Evolutionary conservation across 1,139 yeast species (phyloP).

Genomic region (Geotrichum fermentans): DNA sequence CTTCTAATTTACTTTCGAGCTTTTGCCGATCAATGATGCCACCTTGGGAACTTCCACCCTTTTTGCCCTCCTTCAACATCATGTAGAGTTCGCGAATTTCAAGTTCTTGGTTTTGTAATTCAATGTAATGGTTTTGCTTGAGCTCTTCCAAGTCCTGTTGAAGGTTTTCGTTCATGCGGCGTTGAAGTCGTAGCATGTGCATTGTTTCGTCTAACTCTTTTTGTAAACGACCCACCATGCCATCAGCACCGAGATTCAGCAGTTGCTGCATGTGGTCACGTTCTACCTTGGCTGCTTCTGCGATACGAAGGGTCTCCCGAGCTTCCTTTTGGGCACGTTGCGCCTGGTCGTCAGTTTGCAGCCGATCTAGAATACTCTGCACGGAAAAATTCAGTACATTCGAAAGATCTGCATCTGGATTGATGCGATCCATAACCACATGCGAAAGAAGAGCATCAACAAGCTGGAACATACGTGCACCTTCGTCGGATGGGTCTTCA

Average conservation of each 20-base stretch:
- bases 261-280: constrained; percentile 72
- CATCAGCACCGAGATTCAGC: constrained; percentile 77
- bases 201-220: constrained; percentile 73
- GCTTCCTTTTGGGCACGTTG: constrained; percentile 71
- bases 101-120: constrained; percentile 80
- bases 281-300: constrained; percentile 81
- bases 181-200: constrained; percentile 58
- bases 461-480: constrained; percentile 66
- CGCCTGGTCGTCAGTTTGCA: constrained; percentile 88
- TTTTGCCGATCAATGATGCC: constrained; percentile 39
- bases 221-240: constrained; percentile 65
- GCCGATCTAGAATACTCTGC: constrained; percentile 68
- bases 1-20: constrained; percentile 46
- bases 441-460: constrained; percentile 81
- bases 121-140: constrained; percentile 63
- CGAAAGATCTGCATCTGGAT: constrained; percentile 58
- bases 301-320: constrained; percentile 57
- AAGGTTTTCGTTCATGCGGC: constrained; percentile 62
- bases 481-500: constrained; percentile 50
- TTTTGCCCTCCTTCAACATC: constrained; percentile 46
- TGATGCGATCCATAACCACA: constrained; percentile 53
- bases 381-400: constrained; percentile 80
- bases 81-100: constrained; percentile 83
- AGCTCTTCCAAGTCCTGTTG: constrained; percentile 62
- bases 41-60: constrained; percentile 35